Percentiles rank a stretch among this genome's conserved stretches.
phyloP scores from a whole-genome alignment of 257 asterid genomes.

The Solanum paucissectum region DNA sequence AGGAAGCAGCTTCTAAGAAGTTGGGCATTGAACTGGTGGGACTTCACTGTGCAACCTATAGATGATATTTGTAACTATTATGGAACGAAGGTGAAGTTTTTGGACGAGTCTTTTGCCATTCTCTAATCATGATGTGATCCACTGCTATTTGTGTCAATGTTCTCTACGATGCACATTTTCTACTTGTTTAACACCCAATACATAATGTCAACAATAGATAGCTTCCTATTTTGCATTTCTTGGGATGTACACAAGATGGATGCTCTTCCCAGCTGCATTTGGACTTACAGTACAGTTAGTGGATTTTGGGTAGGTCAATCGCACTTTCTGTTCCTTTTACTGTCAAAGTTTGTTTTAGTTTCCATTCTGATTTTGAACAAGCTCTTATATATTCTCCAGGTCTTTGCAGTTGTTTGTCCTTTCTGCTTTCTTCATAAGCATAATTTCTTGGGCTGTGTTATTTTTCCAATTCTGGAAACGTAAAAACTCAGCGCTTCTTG shows the following conservation, averaged over 20 bases:
- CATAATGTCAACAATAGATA: slow-evolving; percentile 35
- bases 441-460: slow-evolving; percentile 76
- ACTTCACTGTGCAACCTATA: slow-evolving; percentile 79
- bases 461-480: slow-evolving; percentile 98
- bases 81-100: slow-evolving; percentile 60
- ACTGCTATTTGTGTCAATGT: slow-evolving; percentile 1
- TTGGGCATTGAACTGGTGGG: slow-evolving; percentile 95
- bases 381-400: slow-evolving; percentile 23
- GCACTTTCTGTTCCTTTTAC: not conserved
- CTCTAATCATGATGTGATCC: not conserved
- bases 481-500: slow-evolving; percentile 62
- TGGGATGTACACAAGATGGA: slow-evolving; percentile 93
- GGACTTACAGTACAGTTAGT: slow-evolving; percentile 69
- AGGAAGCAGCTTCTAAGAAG: slow-evolving; percentile 74
- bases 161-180: not conserved
- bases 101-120: not conserved
- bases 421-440: slow-evolving; percentile 70
- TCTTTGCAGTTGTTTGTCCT: slow-evolving; percentile 71
- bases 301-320: slow-evolving; percentile 64
- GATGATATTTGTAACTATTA: slow-evolving; percentile 81
- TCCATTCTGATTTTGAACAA: not conserved
- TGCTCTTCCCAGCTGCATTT: slow-evolving; percentile 79
- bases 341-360: not conserved
- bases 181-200: not conserved
- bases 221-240: slow-evolving; percentile 87